Percentiles rank a stretch among this genome's conserved stretches.
These are phyloP conservation scores for Fusarium nygamai DNA, from an alignment of 2,329 filamentous ascomycete genomes.

Conservation along the genomic window DNA sequence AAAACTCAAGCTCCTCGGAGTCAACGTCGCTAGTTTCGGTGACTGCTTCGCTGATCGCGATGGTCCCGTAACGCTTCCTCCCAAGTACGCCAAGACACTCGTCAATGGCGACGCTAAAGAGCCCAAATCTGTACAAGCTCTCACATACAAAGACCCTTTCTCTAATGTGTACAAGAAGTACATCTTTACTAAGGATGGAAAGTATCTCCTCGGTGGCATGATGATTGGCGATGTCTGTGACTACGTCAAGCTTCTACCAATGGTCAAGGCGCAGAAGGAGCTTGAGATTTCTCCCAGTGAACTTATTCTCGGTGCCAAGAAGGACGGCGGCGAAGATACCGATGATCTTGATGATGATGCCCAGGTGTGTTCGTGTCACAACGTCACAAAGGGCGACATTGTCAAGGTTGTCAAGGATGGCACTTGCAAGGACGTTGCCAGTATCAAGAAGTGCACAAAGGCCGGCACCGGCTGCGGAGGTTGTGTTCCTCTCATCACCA, in stretches of 20 bases:
- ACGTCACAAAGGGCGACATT: conserved; percentile 87
- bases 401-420: conserved; percentile 78
- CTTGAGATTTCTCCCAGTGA: conserved; percentile 82
- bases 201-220: conserved; percentile 93
- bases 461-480: conserved; percentile 91
- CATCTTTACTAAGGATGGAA: conserved; percentile 87
- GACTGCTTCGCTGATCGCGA: conserved; percentile 93
- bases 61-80: conserved; percentile 79
- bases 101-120: conserved; percentile 31
- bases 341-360: conserved; percentile 86
- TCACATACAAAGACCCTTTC: conserved; percentile 92
- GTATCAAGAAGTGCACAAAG: conserved; percentile 91
- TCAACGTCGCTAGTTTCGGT: conserved; percentile 92
- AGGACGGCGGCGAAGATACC: conserved; percentile 76
- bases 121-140: conserved; percentile 75
- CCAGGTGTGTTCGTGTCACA: conserved; percentile 93
- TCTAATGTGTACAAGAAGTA: conserved; percentile 93
- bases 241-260: conserved; percentile 87
- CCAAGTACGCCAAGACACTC: conserved; percentile 55
- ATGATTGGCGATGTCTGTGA: conserved; percentile 95
- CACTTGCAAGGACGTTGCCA: conserved; percentile 81
- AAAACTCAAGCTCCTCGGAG: conserved; percentile 87
- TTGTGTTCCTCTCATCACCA: conserved; percentile 87
- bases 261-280: conserved; percentile 85
- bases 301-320: conserved; percentile 82